Conservation (phyloP, 176 grass and related monocot species). For the Chloris gayana region DNA sequence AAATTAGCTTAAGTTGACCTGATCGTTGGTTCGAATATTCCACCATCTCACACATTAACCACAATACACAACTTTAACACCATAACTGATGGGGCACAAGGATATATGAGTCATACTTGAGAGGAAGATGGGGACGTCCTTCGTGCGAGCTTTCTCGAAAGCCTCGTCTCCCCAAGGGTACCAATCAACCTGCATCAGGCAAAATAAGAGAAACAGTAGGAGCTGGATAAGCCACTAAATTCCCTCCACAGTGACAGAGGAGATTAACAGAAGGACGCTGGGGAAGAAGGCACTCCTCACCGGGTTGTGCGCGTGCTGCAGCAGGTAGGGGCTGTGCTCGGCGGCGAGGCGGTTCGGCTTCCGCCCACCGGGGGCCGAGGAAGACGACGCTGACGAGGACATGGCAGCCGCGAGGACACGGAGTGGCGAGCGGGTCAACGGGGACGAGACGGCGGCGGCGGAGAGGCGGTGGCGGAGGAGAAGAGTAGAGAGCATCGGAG, state of each 20-base stretch:
- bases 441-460: background rate
- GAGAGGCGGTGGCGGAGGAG: constrained; percentile 35
- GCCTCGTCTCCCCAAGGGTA: constrained; percentile 97
- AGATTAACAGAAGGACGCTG: background rate
- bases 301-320: constrained; percentile 97
- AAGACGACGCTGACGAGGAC: constrained; percentile 43
- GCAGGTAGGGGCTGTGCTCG: constrained; percentile 97
- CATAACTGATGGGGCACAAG: background rate
- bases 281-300: constrained; percentile 23
- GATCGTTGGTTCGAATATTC: background rate
- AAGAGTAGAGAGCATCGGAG: constrained; percentile 23
- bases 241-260: background rate
- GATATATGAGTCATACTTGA: constrained; percentile 52
- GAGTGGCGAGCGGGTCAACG: constrained; percentile 5
- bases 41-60: background rate
- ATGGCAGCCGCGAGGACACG: constrained; percentile 39
- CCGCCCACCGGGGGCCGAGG: constrained; percentile 37
- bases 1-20: background rate
- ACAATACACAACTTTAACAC: background rate
- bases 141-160: constrained; percentile 81
- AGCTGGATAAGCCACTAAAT: background rate
- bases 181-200: constrained; percentile 78
- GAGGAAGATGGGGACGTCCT: constrained; percentile 85
- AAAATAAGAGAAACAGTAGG: background rate
- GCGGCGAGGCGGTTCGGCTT: constrained; percentile 81